phyloP scores from a whole-genome alignment of 2,329 filamentous ascomycete genomes.

The Aspergillus quadrilineatus region DNA sequence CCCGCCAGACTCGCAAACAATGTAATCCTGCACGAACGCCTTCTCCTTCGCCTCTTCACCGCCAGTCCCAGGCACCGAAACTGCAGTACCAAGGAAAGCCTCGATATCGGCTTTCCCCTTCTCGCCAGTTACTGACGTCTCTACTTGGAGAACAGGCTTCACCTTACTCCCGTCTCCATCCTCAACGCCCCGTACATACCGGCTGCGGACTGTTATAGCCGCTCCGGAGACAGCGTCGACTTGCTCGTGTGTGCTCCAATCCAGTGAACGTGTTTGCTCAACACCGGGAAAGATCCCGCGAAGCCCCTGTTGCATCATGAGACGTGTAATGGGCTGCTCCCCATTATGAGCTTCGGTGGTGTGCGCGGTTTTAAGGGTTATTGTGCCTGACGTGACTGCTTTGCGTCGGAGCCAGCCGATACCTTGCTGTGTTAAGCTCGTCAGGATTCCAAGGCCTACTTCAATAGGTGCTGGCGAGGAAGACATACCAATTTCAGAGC shows the following conservation, averaged over 20 bases:
- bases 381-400: constrained; percentile 1
- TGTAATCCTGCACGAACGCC: constrained; percentile 1
- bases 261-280: background rate
- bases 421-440: background rate
- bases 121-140: background rate
- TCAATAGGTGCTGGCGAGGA: background rate
- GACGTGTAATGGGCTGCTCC: background rate
- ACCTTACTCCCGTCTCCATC: background rate
- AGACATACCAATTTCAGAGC: background rate
- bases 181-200: background rate
- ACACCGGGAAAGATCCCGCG: constrained; percentile 4
- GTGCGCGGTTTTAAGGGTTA: background rate
- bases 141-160: background rate
- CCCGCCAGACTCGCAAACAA: background rate
- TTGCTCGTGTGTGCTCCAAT: constrained; percentile 1
- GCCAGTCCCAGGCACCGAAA: background rate
- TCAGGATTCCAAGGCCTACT: too few relatives aligned
- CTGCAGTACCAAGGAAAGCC: background rate
- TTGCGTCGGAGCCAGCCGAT: constrained; percentile 5
- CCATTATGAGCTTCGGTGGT: background rate
- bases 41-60: background rate
- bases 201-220: background rate
- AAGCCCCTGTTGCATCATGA: constrained; percentile 6
- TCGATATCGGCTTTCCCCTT: background rate
- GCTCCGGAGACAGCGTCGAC: constrained; percentile 1